These are phyloP conservation scores for Crithidia mellificae DNA, from an alignment of 208 protist species.

Conservation along the genomic window DNA sequence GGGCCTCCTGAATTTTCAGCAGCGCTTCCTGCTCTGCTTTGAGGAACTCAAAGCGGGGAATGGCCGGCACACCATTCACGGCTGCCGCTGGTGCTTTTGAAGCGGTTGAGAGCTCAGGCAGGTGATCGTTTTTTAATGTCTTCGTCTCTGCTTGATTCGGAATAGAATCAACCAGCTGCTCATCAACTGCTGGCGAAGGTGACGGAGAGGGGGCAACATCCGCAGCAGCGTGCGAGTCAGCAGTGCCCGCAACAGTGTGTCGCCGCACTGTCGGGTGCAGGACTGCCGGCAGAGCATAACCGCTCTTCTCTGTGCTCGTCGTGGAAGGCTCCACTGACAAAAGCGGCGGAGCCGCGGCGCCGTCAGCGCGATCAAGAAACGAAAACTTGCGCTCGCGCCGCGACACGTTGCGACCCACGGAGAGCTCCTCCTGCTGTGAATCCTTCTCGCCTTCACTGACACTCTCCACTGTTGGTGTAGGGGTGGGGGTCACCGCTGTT, in stretches of 20 bases:
- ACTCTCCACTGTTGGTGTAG: neutral
- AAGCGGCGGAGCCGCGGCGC: neutral
- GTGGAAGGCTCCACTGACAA: neutral
- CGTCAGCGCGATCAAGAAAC: neutral
- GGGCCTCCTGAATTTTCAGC: constrained; percentile 7
- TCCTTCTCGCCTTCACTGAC: neutral
- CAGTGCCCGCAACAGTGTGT: no score
- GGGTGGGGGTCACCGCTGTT: no score
- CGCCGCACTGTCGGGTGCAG: no score
- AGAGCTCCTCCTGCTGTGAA: neutral
- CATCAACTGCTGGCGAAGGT: no score
- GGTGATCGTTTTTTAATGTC: no score
- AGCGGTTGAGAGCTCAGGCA: no score
- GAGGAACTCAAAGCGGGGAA: constrained; percentile 21
- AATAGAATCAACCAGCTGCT: no score
- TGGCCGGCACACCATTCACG: constrained; percentile 11
- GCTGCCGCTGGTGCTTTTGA: neutral
- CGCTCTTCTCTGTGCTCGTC: no score
- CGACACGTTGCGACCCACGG: neutral
- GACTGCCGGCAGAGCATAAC: no score
- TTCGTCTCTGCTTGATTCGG: no score
- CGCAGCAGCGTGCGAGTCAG: no score
- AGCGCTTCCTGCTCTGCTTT: constrained; percentile 9
- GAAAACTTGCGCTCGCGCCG: neutral
- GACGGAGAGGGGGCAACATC: no score